A percentile compares a stretch with the other conserved stretches of the same genome.
Conservation (phyloP, 345 rosid genomes). For the Linum lewisii region DNA sequence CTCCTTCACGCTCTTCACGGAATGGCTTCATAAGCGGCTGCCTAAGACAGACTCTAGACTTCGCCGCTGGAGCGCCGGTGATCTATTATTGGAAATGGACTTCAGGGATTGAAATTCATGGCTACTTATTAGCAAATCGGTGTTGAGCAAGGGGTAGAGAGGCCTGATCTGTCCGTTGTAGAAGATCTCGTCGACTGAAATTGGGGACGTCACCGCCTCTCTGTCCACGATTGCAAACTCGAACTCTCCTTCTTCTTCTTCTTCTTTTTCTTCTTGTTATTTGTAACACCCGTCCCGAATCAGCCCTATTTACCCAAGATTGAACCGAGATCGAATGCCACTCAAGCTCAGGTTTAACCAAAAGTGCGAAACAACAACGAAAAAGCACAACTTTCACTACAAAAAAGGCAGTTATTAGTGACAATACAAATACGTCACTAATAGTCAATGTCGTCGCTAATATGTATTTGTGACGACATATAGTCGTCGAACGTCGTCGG, state of each 20-base stretch:
- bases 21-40: not conserved
- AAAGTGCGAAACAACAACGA: too few relatives aligned
- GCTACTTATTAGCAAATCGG: not conserved
- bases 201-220: constrained; percentile 16
- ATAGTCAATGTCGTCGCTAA: too few relatives aligned
- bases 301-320: too few relatives aligned
- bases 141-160: not conserved
- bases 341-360: too few relatives aligned
- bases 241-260: constrained; percentile 20
- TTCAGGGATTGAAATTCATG: not conserved
- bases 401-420: too few relatives aligned
- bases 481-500: too few relatives aligned
- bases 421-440: too few relatives aligned
- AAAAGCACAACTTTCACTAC: too few relatives aligned
- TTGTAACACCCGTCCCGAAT: too few relatives aligned
- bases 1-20: not conserved
- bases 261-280: too few relatives aligned
- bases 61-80: not conserved
- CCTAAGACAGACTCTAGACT: not conserved
- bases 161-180: constrained; percentile 18
- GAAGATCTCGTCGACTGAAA: constrained; percentile 32
- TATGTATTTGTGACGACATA: too few relatives aligned
- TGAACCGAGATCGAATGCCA: too few relatives aligned
- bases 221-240: constrained; percentile 23
- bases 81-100: not conserved